Evolutionary conservation across 441 rosid species (phyloP).

Genomic region (Raphanus hybrid): DNA sequence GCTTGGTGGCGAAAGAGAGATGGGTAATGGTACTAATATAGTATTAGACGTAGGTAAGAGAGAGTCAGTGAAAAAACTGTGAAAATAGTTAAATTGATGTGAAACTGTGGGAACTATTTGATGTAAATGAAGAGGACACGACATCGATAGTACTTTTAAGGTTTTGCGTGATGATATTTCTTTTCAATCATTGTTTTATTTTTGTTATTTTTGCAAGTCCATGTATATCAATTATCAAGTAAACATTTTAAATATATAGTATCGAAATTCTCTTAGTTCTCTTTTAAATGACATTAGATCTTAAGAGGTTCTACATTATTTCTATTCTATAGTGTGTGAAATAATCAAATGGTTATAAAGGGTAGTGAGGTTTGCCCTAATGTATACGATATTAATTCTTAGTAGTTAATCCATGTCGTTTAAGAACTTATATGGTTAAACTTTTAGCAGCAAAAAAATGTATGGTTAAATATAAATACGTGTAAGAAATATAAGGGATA

Average conservation of each 20-base stretch:
- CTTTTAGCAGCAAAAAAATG: background rate
- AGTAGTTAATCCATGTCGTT: background rate
- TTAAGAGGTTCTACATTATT: background rate
- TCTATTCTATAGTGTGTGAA: no score
- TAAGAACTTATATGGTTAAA: background rate
- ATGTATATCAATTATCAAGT: background rate
- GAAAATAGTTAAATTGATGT: conserved; percentile 48
- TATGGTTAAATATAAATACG: background rate
- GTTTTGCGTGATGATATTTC: conserved; percentile 64
- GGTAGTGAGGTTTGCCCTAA: background rate
- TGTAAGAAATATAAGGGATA: background rate
- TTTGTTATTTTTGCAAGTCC: conserved; percentile 5
- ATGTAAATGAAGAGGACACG: conserved; percentile 41
- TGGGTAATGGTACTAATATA: conserved; percentile 43
- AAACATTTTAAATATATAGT: background rate
- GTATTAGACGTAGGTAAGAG: conserved; percentile 34
- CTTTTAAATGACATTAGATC: background rate
- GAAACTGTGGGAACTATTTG: conserved; percentile 60
- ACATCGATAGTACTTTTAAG: conserved; percentile 58
- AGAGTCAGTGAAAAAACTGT: conserved; percentile 13
- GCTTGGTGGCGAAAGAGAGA: conserved; percentile 46
- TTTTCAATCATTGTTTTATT: conserved; percentile 51
- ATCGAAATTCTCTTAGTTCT: conserved; percentile 1
- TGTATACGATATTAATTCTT: background rate
- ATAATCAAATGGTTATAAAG: background rate